Evolutionary conservation across 2,329 filamentous ascomycete genomes (phyloP), one percentile per base, ranked within the genome.

Genomic region (Colletotrichum graminicola): DNA sequence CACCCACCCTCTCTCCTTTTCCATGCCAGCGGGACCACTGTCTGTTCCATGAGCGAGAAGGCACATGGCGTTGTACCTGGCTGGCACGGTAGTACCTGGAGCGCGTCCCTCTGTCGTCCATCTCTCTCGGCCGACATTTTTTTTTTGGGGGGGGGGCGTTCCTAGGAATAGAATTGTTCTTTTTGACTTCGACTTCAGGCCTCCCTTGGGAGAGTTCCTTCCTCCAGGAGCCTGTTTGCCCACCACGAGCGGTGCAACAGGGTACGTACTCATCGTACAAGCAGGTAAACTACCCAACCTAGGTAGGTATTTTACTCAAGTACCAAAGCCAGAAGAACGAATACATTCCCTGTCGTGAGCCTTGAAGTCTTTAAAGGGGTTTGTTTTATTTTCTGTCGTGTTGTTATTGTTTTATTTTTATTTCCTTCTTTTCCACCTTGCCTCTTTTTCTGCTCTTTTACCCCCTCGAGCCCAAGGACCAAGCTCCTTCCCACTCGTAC

Each of bases 11-110:
- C 52, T 52, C 52, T 63, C 64, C 64, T 72, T 57, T 62, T 61
- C 70, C 66, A 72, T 55, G 70, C 60, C 70, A 71, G 66, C 70
- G 41, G 66, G 56, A 62, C 56, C 70, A 66, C 66, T 70, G 70
- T 61, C 55, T 72, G 54, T 56, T 36, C 54, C 43, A 55, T 55
- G 34, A 54, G 60, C 55, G 43, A 39, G 54, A 45, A 6, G 64
- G 70, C 66, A 72, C 66, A 72, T 72, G 70, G 70, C 66, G 36
- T 64, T 65, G 66, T 70, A 70, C 66, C 61, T 21, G 41, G 26
- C 26, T 45, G 43, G 70, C 65, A 69, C 45, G 43, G 43, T 45
- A 52, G 59, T 62, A 66, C 70, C 47, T 70, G 21, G 56, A 14
- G 36, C 14, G 60, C 36, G 32, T 34, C 34, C 59, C n/a, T 23